These are phyloP conservation scores for Tolypocladium nubicola DNA, from an alignment of 2,329 filamentous ascomycete genomes.

Conservation along the genomic window DNA sequence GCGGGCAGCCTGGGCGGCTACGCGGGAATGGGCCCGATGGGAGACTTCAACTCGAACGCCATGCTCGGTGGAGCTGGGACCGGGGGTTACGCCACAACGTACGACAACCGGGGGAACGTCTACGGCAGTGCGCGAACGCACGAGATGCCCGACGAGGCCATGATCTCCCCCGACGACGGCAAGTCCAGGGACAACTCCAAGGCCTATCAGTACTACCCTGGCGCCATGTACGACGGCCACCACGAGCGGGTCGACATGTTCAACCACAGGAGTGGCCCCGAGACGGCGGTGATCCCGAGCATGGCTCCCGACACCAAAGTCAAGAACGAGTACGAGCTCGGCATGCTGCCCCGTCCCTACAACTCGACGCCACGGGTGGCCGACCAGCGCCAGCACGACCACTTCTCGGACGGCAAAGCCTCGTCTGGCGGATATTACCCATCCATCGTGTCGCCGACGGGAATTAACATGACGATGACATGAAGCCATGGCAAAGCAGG, in stretches of 20 bases:
- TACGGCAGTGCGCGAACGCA: constrained; percentile 36
- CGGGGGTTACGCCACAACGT: constrained; percentile 13
- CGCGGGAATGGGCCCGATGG: constrained; percentile 12
- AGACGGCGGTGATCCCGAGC: constrained; percentile 19
- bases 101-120: constrained; percentile 18
- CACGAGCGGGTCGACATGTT: constrained; percentile 42
- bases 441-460: constrained; percentile 34
- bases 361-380: constrained; percentile 20
- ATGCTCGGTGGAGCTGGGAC: constrained; percentile 24
- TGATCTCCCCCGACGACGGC: constrained; percentile 40
- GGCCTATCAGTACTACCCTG: constrained; percentile 45
- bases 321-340: constrained; percentile 38
- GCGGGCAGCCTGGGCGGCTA: constrained; percentile 47
- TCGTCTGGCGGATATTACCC: constrained; percentile 44
- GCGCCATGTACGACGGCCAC: constrained; percentile 36
- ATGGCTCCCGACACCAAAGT: constrained; percentile 27
- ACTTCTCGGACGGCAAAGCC: constrained; percentile 40
- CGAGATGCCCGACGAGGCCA: constrained; percentile 38
- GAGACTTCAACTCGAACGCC: constrained; percentile 17
- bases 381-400: constrained; percentile 26
- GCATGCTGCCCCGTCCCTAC: constrained; percentile 35
- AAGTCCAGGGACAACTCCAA: constrained; percentile 38
- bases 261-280: constrained; percentile 23
- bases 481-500: constrained; percentile 4
- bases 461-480: constrained; percentile 32